Evolutionary conservation across 164 flowering plant species (phyloP).

Genomic region (Magnolia sinica): DNA sequence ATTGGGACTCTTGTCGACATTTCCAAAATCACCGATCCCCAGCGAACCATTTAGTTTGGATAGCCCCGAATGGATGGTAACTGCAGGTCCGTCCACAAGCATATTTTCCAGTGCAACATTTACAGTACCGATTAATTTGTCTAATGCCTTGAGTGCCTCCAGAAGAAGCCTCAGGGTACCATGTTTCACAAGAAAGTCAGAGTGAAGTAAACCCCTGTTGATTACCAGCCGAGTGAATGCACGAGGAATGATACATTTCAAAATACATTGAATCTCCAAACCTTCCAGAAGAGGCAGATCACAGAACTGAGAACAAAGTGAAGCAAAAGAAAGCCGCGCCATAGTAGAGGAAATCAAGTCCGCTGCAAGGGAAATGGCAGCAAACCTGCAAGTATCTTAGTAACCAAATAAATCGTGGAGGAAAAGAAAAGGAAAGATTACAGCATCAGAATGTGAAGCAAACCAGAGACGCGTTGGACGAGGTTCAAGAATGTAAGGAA

Average conservation of each 20-base stretch:
- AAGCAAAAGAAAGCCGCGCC: constrained; percentile 31
- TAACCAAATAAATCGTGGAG: constrained; percentile 6
- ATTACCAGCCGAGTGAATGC: constrained; percentile 58
- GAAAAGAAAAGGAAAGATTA: neutral
- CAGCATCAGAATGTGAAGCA: constrained; percentile 17
- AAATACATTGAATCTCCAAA: constrained; percentile 47
- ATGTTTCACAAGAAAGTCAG: constrained; percentile 63
- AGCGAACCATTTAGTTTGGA: neutral
- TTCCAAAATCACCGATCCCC: constrained; percentile 1
- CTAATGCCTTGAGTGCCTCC: constrained; percentile 66
- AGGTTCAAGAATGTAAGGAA: constrained; percentile 85
- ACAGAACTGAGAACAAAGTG: constrained; percentile 24
- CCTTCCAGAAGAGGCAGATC: constrained; percentile 35
- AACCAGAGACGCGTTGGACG: constrained; percentile 67
- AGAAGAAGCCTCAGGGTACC: constrained; percentile 74
- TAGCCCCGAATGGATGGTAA: neutral
- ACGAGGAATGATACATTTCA: constrained; percentile 71
- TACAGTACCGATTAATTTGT: constrained; percentile 42
- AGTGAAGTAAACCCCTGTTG: constrained; percentile 84
- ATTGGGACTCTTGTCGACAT: neutral
- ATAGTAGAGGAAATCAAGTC: constrained; percentile 61
- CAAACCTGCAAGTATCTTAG: constrained; percentile 66
- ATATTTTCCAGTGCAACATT: constrained; percentile 8
- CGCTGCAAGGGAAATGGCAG: constrained; percentile 68
- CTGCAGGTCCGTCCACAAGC: neutral